Base-by-base conservation (phyloP, 345 rosid species). In the Lenwebbia sp. region DNA sequence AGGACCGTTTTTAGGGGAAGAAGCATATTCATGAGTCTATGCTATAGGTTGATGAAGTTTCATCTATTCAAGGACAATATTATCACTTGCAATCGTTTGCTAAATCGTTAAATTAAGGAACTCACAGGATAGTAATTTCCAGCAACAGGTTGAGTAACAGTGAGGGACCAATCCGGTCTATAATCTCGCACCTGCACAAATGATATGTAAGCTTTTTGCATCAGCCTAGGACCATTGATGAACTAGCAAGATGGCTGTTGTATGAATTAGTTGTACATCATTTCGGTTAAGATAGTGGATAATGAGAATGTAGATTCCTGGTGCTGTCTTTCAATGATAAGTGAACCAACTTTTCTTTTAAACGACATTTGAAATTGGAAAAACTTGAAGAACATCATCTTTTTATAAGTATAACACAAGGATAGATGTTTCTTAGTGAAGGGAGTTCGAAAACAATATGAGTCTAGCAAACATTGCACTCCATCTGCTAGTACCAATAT, bases 101-200 rank as follows among this genome's bases (percentile, higher is more conserved):
- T 54, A 26, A 23, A 8, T 82, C 14, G 1, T 82, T 84, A 83
- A n/a, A 28, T 19, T 26, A 54, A 76, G 57, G 84, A 88, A 85
- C 85, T 90, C 93, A 96, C 98, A 74, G 99, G 98, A 89, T 95
- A 96, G 84, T 96, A 96, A 91, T 96, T 96, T 89, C 96, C 98
- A 62, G 98, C 93, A 54, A 92, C 90, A 87, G 98, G 96, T 88
- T 95, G 94, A 88, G 89, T 95, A 37, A 96, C 98, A 33, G 88
- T 47, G 52, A 96, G 95, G 89, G 83, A 83, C 98, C 99, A 96
- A 85, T 94, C 98, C 84, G 90, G 91, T 90, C 99, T 92, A 62
- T 88, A 86, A 90, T 96, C 94, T 82, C 95, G 91, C 87, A 94
- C 89, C 96, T 96, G 94, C 87, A 91, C 28, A 84, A 30, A 84